Evolutionary conservation across 2,329 filamentous ascomycete genomes (phyloP), one percentile per base, ranked within the genome.

Genomic region (Cladophialophora chaetospira): DNA sequence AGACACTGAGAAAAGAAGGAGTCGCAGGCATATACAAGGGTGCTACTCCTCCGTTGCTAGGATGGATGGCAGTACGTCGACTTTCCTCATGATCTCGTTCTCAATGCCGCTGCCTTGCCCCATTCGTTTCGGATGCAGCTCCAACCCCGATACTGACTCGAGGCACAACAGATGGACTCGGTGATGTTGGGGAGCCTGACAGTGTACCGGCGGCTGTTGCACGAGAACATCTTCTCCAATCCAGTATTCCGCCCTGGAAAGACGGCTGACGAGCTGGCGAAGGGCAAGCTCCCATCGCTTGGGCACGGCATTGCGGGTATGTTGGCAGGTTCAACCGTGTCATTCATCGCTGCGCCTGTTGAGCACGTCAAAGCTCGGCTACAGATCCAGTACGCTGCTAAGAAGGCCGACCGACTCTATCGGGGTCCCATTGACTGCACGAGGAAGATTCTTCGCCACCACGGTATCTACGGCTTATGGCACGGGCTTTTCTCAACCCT

Each of bases 1-100:
- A 93, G 71, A 99, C 94, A 8, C 64, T 97, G 25, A 84, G 88
- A 58, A 88, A 91, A 70, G 94, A 99, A 73, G 93, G 93, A 45
- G 75, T 95, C 44, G 75, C 81, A 48, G 94, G 91, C 2, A 79
- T 99, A 38, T 99, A 97, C 81, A 99, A 97, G 77, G 92, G 93
- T 67, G 91, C 91, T 9, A 90, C 89, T 25, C 93, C 93, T 54
- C 94, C 94, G 50, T 79, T 97, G 46, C 85, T 97, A 49, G 94
- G 94, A 66, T 97, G 94, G 94, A 96, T 97, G 88, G 90, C 95
- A 69, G n/a, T n/a, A n/a, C n/a, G n/a, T n/a, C n/a, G n/a, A n/a
- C n/a, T n/a, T n/a, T n/a, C n/a, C n/a, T n/a, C n/a, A n/a, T n/a
- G n/a, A n/a, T n/a, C n/a, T n/a, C n/a, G n/a, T n/a, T n/a, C n/a